A percentile compares a stretch with the other conserved stretches of the same genome.
Conservation (phyloP, 106 monocot species). For the Dendrobium chrysotoxum region DNA sequence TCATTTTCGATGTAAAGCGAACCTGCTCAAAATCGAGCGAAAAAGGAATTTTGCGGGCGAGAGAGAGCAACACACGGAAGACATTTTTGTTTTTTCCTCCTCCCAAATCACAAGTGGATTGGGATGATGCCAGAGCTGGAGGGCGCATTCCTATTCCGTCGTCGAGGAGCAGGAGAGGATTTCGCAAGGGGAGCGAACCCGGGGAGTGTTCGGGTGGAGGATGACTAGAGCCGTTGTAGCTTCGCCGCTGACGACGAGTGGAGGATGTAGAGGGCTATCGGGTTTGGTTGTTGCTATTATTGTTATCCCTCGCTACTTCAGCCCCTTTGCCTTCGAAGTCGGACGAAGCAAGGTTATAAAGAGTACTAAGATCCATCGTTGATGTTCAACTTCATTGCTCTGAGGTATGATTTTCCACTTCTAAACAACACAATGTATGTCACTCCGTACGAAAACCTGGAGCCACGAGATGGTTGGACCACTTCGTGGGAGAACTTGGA, state of each 20-base stretch:
- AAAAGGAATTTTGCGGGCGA: no score
- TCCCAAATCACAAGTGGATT: background rate
- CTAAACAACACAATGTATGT: no score
- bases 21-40: no score
- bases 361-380: no score
- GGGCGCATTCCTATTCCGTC: conserved; percentile 30
- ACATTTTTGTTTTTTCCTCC: no score
- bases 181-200: conserved; percentile 31
- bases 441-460: no score
- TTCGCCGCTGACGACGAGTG: background rate
- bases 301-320: background rate
- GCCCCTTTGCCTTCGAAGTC: background rate
- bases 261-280: conserved; percentile 1
- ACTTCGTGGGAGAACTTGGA: no score
- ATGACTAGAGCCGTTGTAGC: background rate
- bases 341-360: background rate
- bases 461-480: no score
- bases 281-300: background rate
- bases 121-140: conserved; percentile 35
- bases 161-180: conserved; percentile 34
- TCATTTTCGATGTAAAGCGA: no score
- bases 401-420: no score
- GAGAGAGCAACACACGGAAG: no score
- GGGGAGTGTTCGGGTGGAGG: conserved; percentile 14
- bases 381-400: no score